phyloP scores from a whole-genome alignment of 108 stramenopile species.

The Nitzschia inconspicua region DNA sequence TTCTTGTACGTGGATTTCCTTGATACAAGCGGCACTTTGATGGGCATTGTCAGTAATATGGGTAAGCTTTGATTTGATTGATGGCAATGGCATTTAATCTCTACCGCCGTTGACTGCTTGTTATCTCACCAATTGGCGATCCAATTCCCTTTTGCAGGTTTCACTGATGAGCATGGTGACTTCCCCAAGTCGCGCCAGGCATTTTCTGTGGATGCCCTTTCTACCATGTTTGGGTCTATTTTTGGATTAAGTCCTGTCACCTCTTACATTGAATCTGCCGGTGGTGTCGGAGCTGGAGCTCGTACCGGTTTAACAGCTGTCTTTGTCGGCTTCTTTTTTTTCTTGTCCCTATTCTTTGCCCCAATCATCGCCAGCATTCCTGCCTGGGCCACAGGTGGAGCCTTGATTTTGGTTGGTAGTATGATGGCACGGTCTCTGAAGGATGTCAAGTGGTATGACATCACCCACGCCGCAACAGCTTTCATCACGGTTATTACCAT shows the following conservation, averaged over 20 bases:
- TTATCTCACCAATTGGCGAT: no score
- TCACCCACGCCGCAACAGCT: conserved; percentile 65
- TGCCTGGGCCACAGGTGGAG: conserved; percentile 81
- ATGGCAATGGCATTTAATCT: no score
- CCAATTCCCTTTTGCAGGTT: background rate
- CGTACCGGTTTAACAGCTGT: conserved; percentile 62
- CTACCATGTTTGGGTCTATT: conserved; percentile 62
- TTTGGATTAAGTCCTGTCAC: conserved; percentile 64
- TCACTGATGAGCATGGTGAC: conserved; percentile 52
- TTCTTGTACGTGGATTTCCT: conserved; percentile 61
- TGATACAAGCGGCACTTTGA: conserved; percentile 52
- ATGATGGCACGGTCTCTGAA: conserved; percentile 58
- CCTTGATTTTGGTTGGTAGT: conserved; percentile 72
- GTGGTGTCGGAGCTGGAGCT: conserved; percentile 64
- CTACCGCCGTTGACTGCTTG: no score
- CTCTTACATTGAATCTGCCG: conserved; percentile 66
- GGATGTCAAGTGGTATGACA: conserved; percentile 71
- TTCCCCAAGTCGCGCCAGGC: conserved; percentile 48
- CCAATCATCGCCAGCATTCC: conserved; percentile 83
- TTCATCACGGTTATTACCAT: conserved; percentile 83
- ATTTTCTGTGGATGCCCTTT: conserved; percentile 54
- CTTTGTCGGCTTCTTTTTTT: conserved; percentile 45
- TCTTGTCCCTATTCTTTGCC: conserved; percentile 68
- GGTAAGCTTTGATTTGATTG: no score
- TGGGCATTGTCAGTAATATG: conserved; percentile 37